These are phyloP conservation scores for Balakata baccata DNA, from an alignment of 345 rosid species.

Conservation along the genomic window DNA sequence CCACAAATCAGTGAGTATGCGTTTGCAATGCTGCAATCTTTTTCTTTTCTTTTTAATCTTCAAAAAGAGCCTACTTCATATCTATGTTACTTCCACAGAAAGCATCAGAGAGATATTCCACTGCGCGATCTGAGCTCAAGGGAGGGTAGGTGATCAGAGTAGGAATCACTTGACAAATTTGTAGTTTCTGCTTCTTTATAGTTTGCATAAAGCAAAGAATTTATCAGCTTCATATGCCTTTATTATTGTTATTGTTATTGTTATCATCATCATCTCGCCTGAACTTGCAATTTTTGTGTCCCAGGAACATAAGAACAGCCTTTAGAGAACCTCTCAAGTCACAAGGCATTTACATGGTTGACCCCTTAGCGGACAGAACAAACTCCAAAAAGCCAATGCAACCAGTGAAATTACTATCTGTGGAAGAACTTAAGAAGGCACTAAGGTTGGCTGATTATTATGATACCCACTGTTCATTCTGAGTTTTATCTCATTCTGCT, in stretches of 20 bases:
- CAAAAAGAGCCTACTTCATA: conserved; percentile 8
- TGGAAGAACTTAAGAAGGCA: conserved; percentile 76
- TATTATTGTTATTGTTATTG: too few relatives aligned
- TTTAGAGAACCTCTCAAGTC: conserved; percentile 47
- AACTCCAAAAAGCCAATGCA: conserved; percentile 41
- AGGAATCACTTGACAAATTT: conserved; percentile 8
- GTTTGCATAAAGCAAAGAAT: background rate
- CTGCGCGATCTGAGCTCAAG: conserved; percentile 63
- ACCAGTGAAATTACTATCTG: conserved; percentile 62
- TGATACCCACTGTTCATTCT: conserved; percentile 1
- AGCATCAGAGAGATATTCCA: conserved; percentile 56
- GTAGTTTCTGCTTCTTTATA: background rate
- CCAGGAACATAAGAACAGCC: conserved; percentile 67
- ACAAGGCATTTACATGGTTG: conserved; percentile 64
- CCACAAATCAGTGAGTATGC: conserved; percentile 59
- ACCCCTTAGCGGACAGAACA: conserved; percentile 50
- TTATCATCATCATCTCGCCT: too few relatives aligned
- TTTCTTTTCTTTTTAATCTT: conserved; percentile 15
- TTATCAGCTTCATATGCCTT: background rate
- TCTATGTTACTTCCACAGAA: conserved; percentile 44
- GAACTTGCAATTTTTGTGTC: background rate
- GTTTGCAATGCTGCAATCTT: conserved; percentile 15
- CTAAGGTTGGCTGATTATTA: conserved; percentile 45
- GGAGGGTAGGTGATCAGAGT: conserved; percentile 69
- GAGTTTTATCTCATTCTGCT: conserved; percentile 10